phyloP scores from a whole-genome alignment of 2,329 filamentous ascomycete species.

The Penicillium verrucosum region DNA sequence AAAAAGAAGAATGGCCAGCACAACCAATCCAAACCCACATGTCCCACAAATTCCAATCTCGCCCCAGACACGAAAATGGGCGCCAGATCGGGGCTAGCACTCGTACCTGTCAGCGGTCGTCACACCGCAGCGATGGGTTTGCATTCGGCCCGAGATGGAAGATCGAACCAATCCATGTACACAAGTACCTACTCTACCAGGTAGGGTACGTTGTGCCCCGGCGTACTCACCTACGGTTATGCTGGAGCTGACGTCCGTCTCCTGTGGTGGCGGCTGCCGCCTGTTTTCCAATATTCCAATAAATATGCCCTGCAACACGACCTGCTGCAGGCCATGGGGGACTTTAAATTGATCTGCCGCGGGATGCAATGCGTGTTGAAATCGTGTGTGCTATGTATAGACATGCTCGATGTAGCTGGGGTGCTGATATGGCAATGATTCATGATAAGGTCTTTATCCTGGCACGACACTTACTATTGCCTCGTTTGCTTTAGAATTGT shows the following conservation, averaged over 20 bases:
- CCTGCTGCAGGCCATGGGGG: conserved; percentile 5
- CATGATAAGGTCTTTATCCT: not conserved
- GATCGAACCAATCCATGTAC: conserved; percentile 10
- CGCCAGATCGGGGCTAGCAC: conserved; percentile 13
- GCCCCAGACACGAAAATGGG: conserved; percentile 9
- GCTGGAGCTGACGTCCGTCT: conserved; percentile 12
- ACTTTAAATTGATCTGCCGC: conserved; percentile 14
- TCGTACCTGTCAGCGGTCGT: conserved; percentile 19
- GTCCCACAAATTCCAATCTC: conserved; percentile 19
- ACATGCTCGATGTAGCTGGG: not conserved
- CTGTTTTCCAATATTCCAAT: not conserved
- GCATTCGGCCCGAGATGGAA: conserved; percentile 15
- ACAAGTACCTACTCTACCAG: conserved; percentile 4
- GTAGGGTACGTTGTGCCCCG: not conserved
- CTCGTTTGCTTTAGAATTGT: not conserved
- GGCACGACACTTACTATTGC: not conserved
- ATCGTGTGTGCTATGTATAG: conserved; percentile 5
- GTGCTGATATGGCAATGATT: not conserved
- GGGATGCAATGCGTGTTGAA: conserved; percentile 5
- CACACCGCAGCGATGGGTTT: conserved; percentile 20
- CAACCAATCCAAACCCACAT: not conserved
- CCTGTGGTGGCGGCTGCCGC: conserved; percentile 8
- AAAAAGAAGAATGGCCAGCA: not conserved
- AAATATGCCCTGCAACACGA: not conserved
- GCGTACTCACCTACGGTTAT: not conserved